Conservation (phyloP, 108 stramenopile genomes). For the Nitzschia putrida region DNA sequence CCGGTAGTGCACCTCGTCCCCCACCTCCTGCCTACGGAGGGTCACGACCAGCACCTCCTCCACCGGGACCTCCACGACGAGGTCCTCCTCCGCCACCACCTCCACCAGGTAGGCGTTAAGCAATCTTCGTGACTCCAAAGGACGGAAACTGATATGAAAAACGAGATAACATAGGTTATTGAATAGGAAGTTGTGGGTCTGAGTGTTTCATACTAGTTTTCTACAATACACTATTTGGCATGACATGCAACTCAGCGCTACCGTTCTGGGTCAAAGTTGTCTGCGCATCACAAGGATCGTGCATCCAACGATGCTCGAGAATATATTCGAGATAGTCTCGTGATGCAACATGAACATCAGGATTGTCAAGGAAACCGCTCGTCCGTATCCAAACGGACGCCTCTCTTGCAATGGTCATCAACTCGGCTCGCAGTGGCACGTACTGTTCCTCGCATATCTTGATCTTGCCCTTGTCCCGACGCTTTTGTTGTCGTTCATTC, state of each 20-base stretch:
- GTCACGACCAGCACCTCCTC: constrained; percentile 15
- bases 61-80: constrained; percentile 32
- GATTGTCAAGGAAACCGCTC: not conserved
- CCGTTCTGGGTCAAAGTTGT: too few relatives aligned
- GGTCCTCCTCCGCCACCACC: constrained; percentile 31
- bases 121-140: not conserved
- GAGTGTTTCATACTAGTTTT: too few relatives aligned
- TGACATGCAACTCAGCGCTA: too few relatives aligned
- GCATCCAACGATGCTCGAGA: constrained; percentile 1
- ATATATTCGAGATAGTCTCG: constrained; percentile 1
- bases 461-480: constrained; percentile 7
- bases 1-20: constrained; percentile 19
- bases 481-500: not conserved
- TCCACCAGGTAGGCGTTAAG: constrained; percentile 24
- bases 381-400: not conserved
- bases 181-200: too few relatives aligned
- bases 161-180: too few relatives aligned
- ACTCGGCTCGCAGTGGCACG: not conserved
- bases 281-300: too few relatives aligned
- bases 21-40: constrained; percentile 28
- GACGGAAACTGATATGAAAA: too few relatives aligned
- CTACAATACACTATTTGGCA: too few relatives aligned
- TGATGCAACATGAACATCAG: constrained; percentile 6
- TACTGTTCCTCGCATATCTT: constrained; percentile 1
- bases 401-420: not conserved